Evolutionary conservation across 2,329 filamentous ascomycete species (phyloP), one percentile per base, ranked within the genome.

Genomic region (Penicillium sp.): DNA sequence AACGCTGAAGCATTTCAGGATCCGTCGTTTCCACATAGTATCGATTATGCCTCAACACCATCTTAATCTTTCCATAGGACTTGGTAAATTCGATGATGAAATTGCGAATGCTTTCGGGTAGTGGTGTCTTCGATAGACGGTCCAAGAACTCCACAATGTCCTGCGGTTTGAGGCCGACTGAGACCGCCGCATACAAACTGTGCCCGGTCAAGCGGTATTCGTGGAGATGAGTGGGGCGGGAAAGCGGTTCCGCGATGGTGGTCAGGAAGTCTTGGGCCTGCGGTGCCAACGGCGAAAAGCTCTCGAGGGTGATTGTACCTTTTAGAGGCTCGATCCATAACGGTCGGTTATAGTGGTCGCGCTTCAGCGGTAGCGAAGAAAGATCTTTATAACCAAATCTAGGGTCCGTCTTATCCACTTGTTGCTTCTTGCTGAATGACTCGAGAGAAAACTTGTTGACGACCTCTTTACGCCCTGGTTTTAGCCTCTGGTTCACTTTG

Each of bases 11-110:
- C 70, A 97, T 89, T 10, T 86, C 81, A 11, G 91, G 88, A 71
- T 97, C 93, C 18, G 89, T 87, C 66, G 90, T 97, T 74, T 99
- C 94, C 57, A 97, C 86, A 64, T 89, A 97, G 73, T 96, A 97
- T 61, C 90, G 89, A 59, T 93, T 97, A 66, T 97, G 89, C 72
- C 96, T 96, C 59, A 97, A 75, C 41, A 97, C 94, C 49, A 97
- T 84, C 72, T 96, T 94, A 51, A 97, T 91, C 74, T 97, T 97
- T 61, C 94, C 94, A 70, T 94, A 97, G 48, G 90, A 94, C 60
- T 90, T 86, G 6, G 91, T 96, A 59, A 91, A 94, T 57, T 85
- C 85, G 61, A 93, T 79, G 61, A 88, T 93, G 71, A 93, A 97
- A 8, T 84, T 79, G 57, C 86, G 83, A 57, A 97, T 89, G 44